Percentiles rank a stretch among this genome's conserved stretches.
Evolutionary conservation across 441 rosid species (phyloP).

Genomic region (Rhodomyrtus psidioides): DNA sequence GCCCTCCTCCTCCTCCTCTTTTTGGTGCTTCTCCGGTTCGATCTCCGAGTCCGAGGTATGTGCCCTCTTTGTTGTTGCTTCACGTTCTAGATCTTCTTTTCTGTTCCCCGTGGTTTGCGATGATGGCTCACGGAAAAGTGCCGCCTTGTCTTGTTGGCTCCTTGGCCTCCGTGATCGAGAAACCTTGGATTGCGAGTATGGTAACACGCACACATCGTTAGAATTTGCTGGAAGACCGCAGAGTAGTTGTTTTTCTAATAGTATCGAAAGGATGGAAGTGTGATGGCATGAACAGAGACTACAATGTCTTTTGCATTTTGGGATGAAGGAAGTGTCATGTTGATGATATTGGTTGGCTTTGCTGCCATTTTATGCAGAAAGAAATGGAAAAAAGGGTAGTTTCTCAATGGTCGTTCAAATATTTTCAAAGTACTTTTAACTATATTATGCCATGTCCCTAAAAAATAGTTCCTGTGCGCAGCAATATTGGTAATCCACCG

Average conservation of each 20-base stretch:
- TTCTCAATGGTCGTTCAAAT: background rate
- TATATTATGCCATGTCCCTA: too few species aligned
- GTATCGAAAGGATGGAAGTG: background rate
- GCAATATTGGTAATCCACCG: too few species aligned
- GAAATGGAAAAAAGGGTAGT: background rate
- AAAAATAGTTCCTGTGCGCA: too few species aligned
- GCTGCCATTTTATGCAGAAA: background rate
- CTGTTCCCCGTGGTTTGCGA: too few species aligned
- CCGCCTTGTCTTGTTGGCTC: background rate
- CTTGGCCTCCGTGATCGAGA: background rate
- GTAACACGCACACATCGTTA: background rate
- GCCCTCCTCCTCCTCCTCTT: too few species aligned
- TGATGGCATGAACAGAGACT: background rate
- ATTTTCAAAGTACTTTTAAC: too few species aligned
- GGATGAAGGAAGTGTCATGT: background rate
- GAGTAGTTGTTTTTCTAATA: background rate
- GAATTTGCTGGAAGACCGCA: background rate
- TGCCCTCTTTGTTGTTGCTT: too few species aligned
- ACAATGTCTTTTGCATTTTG: background rate
- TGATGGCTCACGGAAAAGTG: background rate
- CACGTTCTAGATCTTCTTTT: too few species aligned
- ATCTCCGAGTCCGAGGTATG: too few species aligned
- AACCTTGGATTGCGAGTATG: background rate
- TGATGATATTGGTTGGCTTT: background rate
- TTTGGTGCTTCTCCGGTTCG: too few species aligned